Evolutionary conservation across 345 rosid genomes (phyloP).

Genomic region (Hypericum perforatum): DNA sequence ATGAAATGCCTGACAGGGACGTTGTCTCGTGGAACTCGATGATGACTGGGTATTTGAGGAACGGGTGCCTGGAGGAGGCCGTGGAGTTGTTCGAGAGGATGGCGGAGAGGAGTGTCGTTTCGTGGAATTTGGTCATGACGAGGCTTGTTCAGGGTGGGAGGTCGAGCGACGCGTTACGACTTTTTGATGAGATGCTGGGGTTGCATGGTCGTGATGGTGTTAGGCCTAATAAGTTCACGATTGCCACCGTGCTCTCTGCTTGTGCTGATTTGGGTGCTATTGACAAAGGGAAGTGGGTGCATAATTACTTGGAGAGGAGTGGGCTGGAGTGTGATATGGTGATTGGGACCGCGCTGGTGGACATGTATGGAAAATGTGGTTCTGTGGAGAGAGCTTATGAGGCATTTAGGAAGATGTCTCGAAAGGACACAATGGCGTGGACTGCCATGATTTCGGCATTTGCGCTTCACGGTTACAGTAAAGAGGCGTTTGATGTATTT

Average conservation of each 20-base stretch:
- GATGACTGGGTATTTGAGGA: slow-evolving; percentile 33
- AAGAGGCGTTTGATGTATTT: not conserved
- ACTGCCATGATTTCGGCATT: not conserved
- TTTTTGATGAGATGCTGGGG: no score
- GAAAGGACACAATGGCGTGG: not conserved
- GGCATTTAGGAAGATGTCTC: not conserved
- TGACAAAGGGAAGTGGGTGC: not conserved
- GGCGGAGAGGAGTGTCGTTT: slow-evolving; percentile 29
- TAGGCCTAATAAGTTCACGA: slow-evolving; percentile 47
- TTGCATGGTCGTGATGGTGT: slow-evolving; percentile 34
- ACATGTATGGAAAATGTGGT: no score
- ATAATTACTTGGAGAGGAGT: not conserved
- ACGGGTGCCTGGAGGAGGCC: slow-evolving; percentile 38
- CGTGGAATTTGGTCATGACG: slow-evolving; percentile 54
- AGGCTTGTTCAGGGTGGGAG: slow-evolving; percentile 44
- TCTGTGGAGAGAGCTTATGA: not conserved
- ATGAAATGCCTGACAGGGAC: slow-evolving; percentile 38
- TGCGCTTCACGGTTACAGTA: not conserved
- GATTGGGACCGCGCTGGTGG: not conserved
- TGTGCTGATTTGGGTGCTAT: not conserved
- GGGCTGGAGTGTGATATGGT: not conserved
- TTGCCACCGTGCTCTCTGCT: not conserved
- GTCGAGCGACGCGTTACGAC: no score
- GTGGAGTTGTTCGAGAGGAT: slow-evolving; percentile 28
- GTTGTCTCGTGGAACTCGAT: no score